Evolutionary conservation across 257 asterid species (phyloP).

Genomic region (Misopates orontium): DNA sequence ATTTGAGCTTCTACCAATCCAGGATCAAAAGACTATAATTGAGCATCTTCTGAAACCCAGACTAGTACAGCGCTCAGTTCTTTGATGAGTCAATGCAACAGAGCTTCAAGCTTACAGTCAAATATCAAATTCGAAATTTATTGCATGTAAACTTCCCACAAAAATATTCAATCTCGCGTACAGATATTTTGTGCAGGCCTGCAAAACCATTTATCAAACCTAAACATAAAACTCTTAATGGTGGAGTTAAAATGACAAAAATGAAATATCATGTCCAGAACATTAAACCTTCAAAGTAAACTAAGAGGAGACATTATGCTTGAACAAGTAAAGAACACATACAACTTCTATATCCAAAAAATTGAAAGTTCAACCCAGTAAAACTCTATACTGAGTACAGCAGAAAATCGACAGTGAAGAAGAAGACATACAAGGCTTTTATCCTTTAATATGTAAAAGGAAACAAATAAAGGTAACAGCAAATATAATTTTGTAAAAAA

Average conservation of each 20-base stretch:
- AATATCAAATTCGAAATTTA: conserved; percentile 29
- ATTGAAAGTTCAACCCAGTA: not conserved
- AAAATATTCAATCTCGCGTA: conserved; percentile 22
- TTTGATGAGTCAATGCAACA: conserved; percentile 32
- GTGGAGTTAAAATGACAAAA: not conserved
- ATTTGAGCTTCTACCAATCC: conserved; percentile 54
- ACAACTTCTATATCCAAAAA: not conserved
- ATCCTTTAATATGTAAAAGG: conserved; percentile 7
- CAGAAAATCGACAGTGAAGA: not conserved
- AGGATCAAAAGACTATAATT: conserved; percentile 58
- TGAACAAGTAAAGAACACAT: not conserved
- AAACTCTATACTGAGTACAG: not conserved
- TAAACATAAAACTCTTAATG: conserved; percentile 22
- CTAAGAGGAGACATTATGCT: conserved; percentile 7
- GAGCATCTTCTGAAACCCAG: conserved; percentile 47
- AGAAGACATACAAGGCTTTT: not conserved
- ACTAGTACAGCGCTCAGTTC: conserved; percentile 32
- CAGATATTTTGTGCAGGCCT: conserved; percentile 26
- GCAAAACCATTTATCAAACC: conserved; percentile 34
- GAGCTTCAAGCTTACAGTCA: conserved; percentile 37
- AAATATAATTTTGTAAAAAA: not conserved
- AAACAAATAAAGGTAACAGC: conserved; percentile 1
- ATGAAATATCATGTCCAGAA: not conserved
- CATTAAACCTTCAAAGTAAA: conserved; percentile 7
- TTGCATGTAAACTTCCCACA: conserved; percentile 24